Evolutionary conservation across 108 stramenopile species (phyloP).

Genomic region (Nitzschia inconspicua): DNA sequence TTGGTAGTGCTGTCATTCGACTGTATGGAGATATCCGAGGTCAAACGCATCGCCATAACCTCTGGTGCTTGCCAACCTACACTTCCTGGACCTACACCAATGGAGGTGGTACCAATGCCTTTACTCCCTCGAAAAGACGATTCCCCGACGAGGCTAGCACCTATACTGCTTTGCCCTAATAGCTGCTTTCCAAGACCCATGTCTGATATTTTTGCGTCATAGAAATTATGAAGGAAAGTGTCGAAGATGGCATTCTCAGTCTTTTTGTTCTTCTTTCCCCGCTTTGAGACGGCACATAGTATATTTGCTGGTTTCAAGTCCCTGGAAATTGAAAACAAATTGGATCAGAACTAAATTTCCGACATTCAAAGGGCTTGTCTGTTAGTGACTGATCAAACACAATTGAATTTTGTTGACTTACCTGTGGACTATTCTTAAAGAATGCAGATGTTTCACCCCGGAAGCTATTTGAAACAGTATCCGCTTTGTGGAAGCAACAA

Average conservation of each 20-base stretch:
- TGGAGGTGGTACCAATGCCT: constrained; percentile 39
- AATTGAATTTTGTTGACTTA: too few relatives aligned
- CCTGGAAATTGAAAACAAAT: too few relatives aligned
- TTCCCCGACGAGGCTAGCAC: constrained; percentile 71
- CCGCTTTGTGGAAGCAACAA: constrained; percentile 33
- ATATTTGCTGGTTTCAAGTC: constrained; percentile 94
- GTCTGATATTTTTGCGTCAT: constrained; percentile 92
- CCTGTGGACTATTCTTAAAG: constrained; percentile 89
- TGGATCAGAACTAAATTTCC: background rate
- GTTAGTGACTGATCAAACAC: background rate
- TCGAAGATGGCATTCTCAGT: constrained; percentile 39
- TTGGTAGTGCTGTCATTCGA: constrained; percentile 23
- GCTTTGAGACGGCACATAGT: constrained; percentile 57
- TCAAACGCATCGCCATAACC: constrained; percentile 78
- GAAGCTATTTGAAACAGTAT: constrained; percentile 82
- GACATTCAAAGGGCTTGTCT: background rate
- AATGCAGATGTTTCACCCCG: constrained; percentile 88
- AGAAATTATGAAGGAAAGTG: constrained; percentile 54
- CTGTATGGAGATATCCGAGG: constrained; percentile 51
- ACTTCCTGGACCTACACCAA: constrained; percentile 83
- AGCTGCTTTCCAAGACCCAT: constrained; percentile 97
- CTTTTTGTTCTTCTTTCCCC: constrained; percentile 28
- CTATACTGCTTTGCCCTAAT: constrained; percentile 85
- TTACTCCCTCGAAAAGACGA: constrained; percentile 45
- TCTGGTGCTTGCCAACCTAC: constrained; percentile 98